Percentiles rank a stretch among this genome's conserved stretches.
These are phyloP conservation scores for Melanomma pulvis-pyrius DNA, from an alignment of 495 filamentous ascomycete genomes.

Conservation along the genomic window DNA sequence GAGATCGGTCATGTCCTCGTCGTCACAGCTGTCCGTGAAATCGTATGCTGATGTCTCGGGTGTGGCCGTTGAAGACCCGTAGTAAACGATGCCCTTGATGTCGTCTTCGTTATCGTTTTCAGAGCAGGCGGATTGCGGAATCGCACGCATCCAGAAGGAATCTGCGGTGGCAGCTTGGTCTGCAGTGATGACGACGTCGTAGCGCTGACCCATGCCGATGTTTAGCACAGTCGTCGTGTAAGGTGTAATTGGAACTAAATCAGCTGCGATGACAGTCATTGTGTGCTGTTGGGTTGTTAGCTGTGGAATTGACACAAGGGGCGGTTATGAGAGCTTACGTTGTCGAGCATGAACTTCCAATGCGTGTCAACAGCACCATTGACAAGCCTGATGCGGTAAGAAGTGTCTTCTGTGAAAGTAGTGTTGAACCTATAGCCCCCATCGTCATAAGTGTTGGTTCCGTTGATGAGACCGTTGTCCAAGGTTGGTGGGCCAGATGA, in stretches of 20 bases:
- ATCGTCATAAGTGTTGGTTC: conserved; percentile 33
- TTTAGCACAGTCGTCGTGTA: conserved; percentile 50
- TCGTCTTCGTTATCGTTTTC: conserved; percentile 52
- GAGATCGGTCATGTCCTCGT: conserved; percentile 47
- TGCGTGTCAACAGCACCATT: conserved; percentile 58
- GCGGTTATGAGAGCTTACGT: conserved; percentile 12
- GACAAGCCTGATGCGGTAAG: conserved; percentile 60
- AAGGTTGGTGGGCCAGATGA: conserved; percentile 47
- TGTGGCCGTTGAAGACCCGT: conserved; percentile 7
- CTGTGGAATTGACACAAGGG: neutral
- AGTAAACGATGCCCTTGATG: conserved; percentile 43
- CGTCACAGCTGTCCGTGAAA: conserved; percentile 41
- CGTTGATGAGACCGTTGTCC: conserved; percentile 57
- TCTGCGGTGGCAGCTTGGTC: conserved; percentile 45
- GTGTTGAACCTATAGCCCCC: conserved; percentile 48
- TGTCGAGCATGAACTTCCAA: conserved; percentile 56
- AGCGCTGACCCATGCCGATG: conserved; percentile 70
- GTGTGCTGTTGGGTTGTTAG: conserved; percentile 36
- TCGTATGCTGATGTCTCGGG: conserved; percentile 12
- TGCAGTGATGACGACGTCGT: conserved; percentile 69
- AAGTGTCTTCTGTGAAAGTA: conserved; percentile 51
- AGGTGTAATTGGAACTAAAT: conserved; percentile 57
- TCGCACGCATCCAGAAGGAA: conserved; percentile 69
- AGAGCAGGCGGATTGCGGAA: conserved; percentile 54
- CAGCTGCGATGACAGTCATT: conserved; percentile 54